Base-by-base conservation (phyloP, 2,329 filamentous ascomycete species). In the Colletotrichum sansevieriae region DNA sequence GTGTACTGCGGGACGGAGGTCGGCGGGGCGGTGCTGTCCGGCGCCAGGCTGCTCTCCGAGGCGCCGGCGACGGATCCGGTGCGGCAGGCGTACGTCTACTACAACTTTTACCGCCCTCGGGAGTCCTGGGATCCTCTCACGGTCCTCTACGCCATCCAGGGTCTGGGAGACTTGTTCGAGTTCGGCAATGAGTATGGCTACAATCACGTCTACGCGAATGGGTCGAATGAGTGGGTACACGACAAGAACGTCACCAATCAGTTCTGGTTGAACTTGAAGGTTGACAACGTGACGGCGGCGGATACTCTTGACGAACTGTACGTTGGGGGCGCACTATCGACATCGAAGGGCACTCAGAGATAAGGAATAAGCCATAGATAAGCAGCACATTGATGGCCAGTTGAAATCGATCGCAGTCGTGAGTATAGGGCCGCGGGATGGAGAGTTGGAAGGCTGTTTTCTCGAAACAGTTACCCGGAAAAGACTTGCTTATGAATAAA, bases 1-100 rank as follows among this genome's bases (percentile, higher is more conserved):
- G 80, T 80, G 0, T 86, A 81, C 71, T 77, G 79, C 2, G 84
- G 84, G 11, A 72, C 69, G 12, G 83, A 86, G 65, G 74, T 86
- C 1, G 83, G 84, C n/a, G 71, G 72, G 2, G 52, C 75, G 12
- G 81, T 86, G 18, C 68, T 75, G 3, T 81, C 82, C 0, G 84
- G 84, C 3, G 75, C 72, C 1, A 47, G 46, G 2, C 73, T 85
- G 8, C 78, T 79, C 22, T 71, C 69, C 9, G 62, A 77, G 10
- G 78, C 75, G 0, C 79, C 74, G 0, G 41, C 37, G 6, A 67
- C 68, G 12, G 80, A 82, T 41, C 81, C 81, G 0, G 75, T 82
- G 1, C 72, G 76, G 3, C 74, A 74, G 29, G 81, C 80, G 3
- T 84, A 83, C 65, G 68, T 76, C 2, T 83, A 78, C 72, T 83